Base-by-base conservation (phyloP, 257 asterid genomes). In the Capsicum pubescens region DNA sequence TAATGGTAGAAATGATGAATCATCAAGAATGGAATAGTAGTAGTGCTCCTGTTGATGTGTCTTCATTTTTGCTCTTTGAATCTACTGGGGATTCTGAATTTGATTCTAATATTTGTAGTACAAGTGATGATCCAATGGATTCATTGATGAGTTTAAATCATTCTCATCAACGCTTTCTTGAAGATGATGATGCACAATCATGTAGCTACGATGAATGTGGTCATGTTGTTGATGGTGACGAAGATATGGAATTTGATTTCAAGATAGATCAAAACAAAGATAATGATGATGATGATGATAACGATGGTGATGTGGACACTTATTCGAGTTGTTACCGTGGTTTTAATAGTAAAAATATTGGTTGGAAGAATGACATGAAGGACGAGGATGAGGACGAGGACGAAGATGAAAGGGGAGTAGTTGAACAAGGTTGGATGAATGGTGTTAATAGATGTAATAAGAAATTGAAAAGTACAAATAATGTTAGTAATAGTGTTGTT, bases 131-230 rank as follows among this genome's bases (percentile, higher is more conserved):
- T 52, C 81, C 64, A 77, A 54, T 76, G 44, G 64, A 76, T 76
- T 52, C 81, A 1, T 72, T 35, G 5, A 13, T 48, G 13, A 19
- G 61, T 74, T 14, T 26, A 76, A 21, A 52, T 74, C 39, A 59
- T 19, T 52, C 81, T 50, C 42, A 74, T 74, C 81, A 0, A 32
- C 63, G 50, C 13, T 77, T 77, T 54, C 81, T 77, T 32, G 64
- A 52, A 21, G 84, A 84, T 9, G 81, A 84, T 64, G 87, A 67
- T 56, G 87, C 84, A 19, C 74, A 56, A 57, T 80, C 84, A 10
- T 56, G 61, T 60, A 79, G 71, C 69, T 70, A 74, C 21, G 69
- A 74, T 50, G 69, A 63, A 63, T 63, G 59, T 16, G 26, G 32
- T 63, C 48, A 2, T 54, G 32, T 3, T 9, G 11, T 16, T 26